Conservation (phyloP, 1,284 basidiomycete genomes). For the Melampsora larici-populina region DNA sequence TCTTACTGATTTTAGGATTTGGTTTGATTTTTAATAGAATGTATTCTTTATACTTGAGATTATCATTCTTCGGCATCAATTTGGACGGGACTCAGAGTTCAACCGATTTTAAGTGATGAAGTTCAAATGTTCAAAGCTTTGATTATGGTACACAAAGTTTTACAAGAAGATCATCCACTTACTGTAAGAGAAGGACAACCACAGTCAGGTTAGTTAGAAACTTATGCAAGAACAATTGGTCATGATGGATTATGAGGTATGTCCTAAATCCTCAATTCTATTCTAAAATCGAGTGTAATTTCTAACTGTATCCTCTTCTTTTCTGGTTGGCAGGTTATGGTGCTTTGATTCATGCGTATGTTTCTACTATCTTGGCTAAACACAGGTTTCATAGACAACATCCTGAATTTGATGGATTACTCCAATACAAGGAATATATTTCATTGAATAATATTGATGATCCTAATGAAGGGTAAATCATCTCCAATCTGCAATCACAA, state of each 20-base stretch:
- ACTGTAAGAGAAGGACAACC: constrained; percentile 90
- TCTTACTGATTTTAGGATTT: background rate
- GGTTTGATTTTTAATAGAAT: constrained; percentile 61
- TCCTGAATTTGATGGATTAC: constrained; percentile 91
- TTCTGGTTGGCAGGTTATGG: constrained; percentile 67
- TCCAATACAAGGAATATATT: constrained; percentile 96
- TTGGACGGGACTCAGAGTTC: constrained; percentile 90
- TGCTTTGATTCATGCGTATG: constrained; percentile 84
- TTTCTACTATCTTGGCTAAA: constrained; percentile 89
- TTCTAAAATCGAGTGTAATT: constrained; percentile 12
- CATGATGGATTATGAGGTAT: constrained; percentile 73
- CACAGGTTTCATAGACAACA: constrained; percentile 87
- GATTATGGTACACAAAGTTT: constrained; percentile 89
- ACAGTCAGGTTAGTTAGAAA: constrained; percentile 95
- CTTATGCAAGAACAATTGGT: constrained; percentile 80
- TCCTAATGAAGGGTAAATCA: constrained; percentile 83
- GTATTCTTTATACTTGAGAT: constrained; percentile 96
- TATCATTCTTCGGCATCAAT: constrained; percentile 95
- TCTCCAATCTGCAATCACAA: too few species aligned
- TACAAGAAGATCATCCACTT: constrained; percentile 90
- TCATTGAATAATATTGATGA: constrained; percentile 93
- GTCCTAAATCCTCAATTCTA: constrained; percentile 48
- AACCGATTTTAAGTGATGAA: constrained; percentile 89
- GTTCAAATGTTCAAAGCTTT: constrained; percentile 94
- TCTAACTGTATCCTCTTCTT: constrained; percentile 9